Percentiles rank a stretch among this genome's conserved stretches.
Conservation (phyloP, 2,329 filamentous ascomycete species). For the Monosporascus ibericus region DNA sequence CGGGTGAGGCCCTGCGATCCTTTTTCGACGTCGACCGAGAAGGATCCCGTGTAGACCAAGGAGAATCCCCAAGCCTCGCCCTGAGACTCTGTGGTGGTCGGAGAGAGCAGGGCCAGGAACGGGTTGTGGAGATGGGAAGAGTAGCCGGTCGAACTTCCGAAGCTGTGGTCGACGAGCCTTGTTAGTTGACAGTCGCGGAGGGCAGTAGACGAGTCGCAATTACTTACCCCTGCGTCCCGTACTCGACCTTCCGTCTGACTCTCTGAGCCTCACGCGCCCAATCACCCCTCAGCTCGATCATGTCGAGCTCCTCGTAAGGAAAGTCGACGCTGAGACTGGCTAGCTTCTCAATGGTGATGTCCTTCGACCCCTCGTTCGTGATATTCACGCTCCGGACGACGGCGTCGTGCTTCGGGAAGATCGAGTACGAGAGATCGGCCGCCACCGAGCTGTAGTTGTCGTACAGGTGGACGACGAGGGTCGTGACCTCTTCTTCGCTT, state of each 20-base stretch:
- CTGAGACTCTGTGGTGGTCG: conserved; percentile 51
- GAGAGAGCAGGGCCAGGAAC: conserved; percentile 51
- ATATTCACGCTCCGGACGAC: conserved; percentile 56
- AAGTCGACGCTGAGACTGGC: conserved; percentile 45
- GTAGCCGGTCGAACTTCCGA: conserved; percentile 55
- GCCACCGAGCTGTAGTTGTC: conserved; percentile 53
- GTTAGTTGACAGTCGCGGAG: not conserved
- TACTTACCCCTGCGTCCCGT: conserved; percentile 46
- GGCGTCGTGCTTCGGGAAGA: conserved; percentile 57
- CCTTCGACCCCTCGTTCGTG: conserved; percentile 49
- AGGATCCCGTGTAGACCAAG: conserved; percentile 59
- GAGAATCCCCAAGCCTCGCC: conserved; percentile 62
- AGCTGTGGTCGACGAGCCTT: conserved; percentile 32
- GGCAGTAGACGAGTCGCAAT: too few species aligned
- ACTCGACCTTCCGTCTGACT: conserved; percentile 48
- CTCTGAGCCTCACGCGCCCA: conserved; percentile 55
- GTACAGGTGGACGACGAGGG: conserved; percentile 50
- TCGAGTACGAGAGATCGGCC: conserved; percentile 55
- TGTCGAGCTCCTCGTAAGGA: conserved; percentile 53
- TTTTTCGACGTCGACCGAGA: conserved; percentile 55
- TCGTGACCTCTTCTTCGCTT: conserved; percentile 47
- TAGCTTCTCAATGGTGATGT: conserved; percentile 54
- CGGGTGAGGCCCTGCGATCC: conserved; percentile 56
- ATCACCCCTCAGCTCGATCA: conserved; percentile 57
- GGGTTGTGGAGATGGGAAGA: conserved; percentile 61